Evolutionary conservation across 2,329 filamentous ascomycete species (phyloP).

Genomic region (Xylaria sp.): DNA sequence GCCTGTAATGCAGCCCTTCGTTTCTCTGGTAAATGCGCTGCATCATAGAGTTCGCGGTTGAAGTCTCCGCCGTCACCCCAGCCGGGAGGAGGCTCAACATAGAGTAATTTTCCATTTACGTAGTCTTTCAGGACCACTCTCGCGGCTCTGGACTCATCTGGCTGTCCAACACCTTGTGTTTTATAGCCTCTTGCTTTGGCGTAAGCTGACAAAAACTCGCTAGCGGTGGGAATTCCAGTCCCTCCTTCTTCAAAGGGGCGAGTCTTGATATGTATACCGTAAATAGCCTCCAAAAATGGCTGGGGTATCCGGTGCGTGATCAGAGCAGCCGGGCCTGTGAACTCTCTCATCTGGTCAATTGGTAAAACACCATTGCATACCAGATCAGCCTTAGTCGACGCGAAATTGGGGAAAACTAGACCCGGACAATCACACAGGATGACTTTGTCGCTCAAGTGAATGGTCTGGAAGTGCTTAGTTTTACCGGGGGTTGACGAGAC

Average conservation of each 20-base stretch:
- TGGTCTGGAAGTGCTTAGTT: conserved; percentile 99
- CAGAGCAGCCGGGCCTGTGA: conserved; percentile 84
- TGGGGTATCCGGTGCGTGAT: conserved; percentile 88
- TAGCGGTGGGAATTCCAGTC: conserved; percentile 83
- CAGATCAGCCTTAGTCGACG: conserved; percentile 93
- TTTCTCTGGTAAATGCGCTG: conserved; percentile 82
- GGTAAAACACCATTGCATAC: conserved; percentile 95
- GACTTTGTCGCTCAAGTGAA: conserved; percentile 89
- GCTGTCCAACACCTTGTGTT: conserved; percentile 87
- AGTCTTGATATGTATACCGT: conserved; percentile 88
- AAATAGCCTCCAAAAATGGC: conserved; percentile 88
- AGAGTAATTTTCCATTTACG: conserved; percentile 94
- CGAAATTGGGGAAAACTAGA: conserved; percentile 98
- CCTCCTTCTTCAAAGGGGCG: conserved; percentile 91
- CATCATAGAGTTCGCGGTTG: conserved; percentile 89
- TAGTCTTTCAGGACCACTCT: conserved; percentile 95
- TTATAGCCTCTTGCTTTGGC: conserved; percentile 90
- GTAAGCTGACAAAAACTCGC: conserved; percentile 87
- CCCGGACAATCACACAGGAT: conserved; percentile 97
- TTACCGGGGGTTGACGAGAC: conserved; percentile 98
- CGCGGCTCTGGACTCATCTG: conserved; percentile 92
- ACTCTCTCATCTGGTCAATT: conserved; percentile 96
- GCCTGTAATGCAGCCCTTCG: conserved; percentile 73
- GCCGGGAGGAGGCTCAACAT: conserved; percentile 85
- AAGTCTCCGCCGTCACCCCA: conserved; percentile 79